A percentile compares a stretch with the other conserved stretches of the same genome.
Evolutionary conservation across 176 grass and related monocot genomes (phyloP).

Genomic region (Luzula sylvatica): DNA sequence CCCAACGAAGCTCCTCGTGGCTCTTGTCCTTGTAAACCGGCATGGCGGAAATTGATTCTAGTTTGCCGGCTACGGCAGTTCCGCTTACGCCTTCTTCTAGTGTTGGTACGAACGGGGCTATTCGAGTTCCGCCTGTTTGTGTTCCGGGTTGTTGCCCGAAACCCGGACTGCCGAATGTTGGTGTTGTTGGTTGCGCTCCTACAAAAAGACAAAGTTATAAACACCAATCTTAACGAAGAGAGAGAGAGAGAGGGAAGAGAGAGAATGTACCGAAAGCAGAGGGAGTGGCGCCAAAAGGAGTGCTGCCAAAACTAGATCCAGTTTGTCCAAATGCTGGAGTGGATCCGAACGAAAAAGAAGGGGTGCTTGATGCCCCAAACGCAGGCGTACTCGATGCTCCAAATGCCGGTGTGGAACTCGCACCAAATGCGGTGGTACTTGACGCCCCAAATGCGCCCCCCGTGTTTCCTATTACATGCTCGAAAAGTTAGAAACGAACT

Average conservation of each 20-base stretch:
- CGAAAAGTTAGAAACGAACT: too few species aligned
- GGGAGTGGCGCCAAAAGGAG: conserved; percentile 56
- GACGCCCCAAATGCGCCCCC: conserved; percentile 33
- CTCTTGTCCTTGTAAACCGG: conserved; percentile 88
- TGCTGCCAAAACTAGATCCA: conserved; percentile 40
- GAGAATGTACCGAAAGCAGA: conserved; percentile 64
- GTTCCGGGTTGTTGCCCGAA: conserved; percentile 54
- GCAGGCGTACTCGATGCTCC: conserved; percentile 43
- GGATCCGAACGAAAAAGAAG: conserved; percentile 74
- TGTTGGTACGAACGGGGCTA: conserved; percentile 54
- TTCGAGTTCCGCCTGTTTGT: conserved; percentile 68
- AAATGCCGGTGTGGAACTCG: conserved; percentile 39
- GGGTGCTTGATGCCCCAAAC: conserved; percentile 48
- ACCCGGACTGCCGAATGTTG: conserved; percentile 46
- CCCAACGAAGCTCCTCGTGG: conserved; percentile 94
- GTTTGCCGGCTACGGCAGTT: conserved; percentile 47
- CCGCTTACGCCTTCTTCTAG: conserved; percentile 70
- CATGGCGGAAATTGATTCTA: conserved; percentile 96
- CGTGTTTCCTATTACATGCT: conserved; percentile 15
- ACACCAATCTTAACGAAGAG: conserved; percentile 7
- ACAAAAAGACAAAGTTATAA: background rate
- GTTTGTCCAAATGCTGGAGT: conserved; percentile 60
- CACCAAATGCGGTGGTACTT: conserved; percentile 57
- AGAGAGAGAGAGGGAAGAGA: too few species aligned
- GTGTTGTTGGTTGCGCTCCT: conserved; percentile 58